Percentiles rank a stretch among this genome's conserved stretches.
phyloP scores from a whole-genome alignment of 371 early-diverging fungal genomes.

The Smittium culicis region DNA sequence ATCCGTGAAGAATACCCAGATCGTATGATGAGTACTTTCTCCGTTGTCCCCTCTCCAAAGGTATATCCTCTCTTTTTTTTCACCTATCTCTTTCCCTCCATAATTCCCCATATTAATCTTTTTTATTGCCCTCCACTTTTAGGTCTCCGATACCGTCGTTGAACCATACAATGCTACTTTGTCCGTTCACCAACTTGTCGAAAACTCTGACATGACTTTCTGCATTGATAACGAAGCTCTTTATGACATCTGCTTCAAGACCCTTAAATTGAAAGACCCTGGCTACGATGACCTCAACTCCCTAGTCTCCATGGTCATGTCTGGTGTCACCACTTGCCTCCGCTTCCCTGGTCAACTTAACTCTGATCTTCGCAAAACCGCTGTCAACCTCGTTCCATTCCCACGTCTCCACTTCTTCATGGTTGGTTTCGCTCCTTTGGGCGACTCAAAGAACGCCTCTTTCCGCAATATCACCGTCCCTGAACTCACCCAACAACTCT shows the following conservation, averaged over 20 bases:
- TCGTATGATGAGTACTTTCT: constrained; percentile 85
- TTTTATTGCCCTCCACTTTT: no score
- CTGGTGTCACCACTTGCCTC: constrained; percentile 59
- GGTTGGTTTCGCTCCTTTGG: constrained; percentile 59
- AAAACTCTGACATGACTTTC: constrained; percentile 91
- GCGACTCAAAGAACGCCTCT: constrained; percentile 23
- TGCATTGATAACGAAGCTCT: constrained; percentile 98
- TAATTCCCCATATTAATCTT: no score
- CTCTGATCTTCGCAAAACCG: constrained; percentile 58
- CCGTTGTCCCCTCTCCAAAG: constrained; percentile 88
- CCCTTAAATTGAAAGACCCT: constrained; percentile 65
- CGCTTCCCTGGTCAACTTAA: constrained; percentile 69
- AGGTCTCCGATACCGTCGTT: constrained; percentile 77
- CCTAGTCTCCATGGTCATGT: constrained; percentile 75
- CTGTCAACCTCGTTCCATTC: constrained; percentile 57
- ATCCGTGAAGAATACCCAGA: constrained; percentile 88
- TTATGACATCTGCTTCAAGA: constrained; percentile 69
- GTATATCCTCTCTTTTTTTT: no score
- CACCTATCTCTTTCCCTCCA: no score
- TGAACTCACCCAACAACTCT: constrained; percentile 80
- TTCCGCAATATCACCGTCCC: constrained; percentile 64
- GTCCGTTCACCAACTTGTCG: constrained; percentile 74
- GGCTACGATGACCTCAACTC: constrained; percentile 65
- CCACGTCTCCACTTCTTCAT: constrained; percentile 52
- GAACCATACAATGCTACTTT: constrained; percentile 91